These are phyloP conservation scores for Clavariopsis aquatica DNA, from an alignment of 495 filamentous ascomycete genomes.

Conservation along the genomic window DNA sequence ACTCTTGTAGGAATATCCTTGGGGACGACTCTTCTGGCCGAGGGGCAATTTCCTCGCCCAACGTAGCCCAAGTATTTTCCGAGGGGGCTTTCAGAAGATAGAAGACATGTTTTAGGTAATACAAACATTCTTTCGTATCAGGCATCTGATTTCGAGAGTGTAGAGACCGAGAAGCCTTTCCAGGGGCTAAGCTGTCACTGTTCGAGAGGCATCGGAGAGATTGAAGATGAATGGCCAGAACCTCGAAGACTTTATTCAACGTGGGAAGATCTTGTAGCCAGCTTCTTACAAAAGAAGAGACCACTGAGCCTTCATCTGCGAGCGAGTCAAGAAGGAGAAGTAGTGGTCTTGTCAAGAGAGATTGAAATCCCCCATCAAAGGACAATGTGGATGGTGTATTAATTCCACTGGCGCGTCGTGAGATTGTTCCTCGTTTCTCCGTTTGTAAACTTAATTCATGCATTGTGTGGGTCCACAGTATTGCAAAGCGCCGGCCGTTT, in stretches of 20 bases:
- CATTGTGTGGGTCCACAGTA: constrained; percentile 47
- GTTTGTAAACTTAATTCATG: constrained; percentile 36
- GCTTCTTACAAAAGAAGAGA: constrained; percentile 71
- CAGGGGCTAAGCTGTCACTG: constrained; percentile 34
- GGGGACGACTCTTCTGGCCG: constrained; percentile 32
- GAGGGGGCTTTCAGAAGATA: constrained; percentile 68
- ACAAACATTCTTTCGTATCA: constrained; percentile 73
- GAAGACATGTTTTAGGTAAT: constrained; percentile 74
- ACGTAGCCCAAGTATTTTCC: constrained; percentile 60
- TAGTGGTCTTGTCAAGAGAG: constrained; percentile 78
- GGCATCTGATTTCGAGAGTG: constrained; percentile 49
- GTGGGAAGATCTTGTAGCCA: constrained; percentile 79
- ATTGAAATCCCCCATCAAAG: constrained; percentile 56
- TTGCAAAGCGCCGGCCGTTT: constrained; percentile 37
- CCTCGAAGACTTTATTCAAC: constrained; percentile 55
- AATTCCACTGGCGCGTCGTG: constrained; percentile 33
- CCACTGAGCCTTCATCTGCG: constrained; percentile 68
- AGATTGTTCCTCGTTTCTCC: constrained; percentile 22
- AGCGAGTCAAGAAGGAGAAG: constrained; percentile 82
- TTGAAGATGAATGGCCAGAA: constrained; percentile 27
- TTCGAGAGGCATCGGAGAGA: constrained; percentile 33
- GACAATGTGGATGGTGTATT: constrained; percentile 41
- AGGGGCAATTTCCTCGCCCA: constrained; percentile 50
- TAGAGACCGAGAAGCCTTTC: not conserved
- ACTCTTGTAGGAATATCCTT: constrained; percentile 58